Evolutionary conservation across 805 yeast genomes (phyloP), one percentile per base, ranked within the genome.

Genomic region (Hanseniaspora valbyensis): DNA sequence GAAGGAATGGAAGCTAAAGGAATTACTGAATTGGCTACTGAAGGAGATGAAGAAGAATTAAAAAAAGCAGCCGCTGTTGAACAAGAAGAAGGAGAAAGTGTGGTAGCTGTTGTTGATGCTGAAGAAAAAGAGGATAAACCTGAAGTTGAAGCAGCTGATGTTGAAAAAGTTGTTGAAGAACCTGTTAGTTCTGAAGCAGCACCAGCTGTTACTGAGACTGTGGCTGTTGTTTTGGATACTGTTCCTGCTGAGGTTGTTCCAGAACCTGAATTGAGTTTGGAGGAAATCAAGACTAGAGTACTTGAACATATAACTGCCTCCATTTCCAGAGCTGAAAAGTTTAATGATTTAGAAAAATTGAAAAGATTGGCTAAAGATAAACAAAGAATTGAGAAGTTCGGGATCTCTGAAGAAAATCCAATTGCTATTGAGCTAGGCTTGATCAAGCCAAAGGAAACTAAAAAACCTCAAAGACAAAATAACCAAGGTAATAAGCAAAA

Each of bases 281-380:
- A 84, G 56, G 88, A 83, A 59, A 73, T 82, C 57, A 81, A 81
- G 59, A 74, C 73, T 37, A 70, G 75, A 53, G 89, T 89, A 0
- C 66, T 85, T 50, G 84, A 77, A 21, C 74, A 81, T 45, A 69
- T 89, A 57, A 74, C 71, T 52, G 78, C 77, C 59, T 83, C 82
- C 61, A 72, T 87, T 51, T 70, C 69, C 44, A 75, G 96, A 59
- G 83, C 88, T 16, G 76, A 77, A 61, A 84, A 85, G 63, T 89
- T 88, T 58, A 67, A 68, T 13, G 74, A 76, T 24, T 70, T 70
- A 34, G 72, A 69, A 19, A 76, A 83, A 43, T 77, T 77, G 59
- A 78, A 76, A 54, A 80, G 77, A 54, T 68, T 87, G 58, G 72
- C 71, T 33, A 77, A 95, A 61, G 59, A 58, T 48, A 55, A 63